Percentiles rank a stretch among this genome's conserved stretches.
These are phyloP conservation scores for Umbelopsis vinacea DNA, from an alignment of 192 early-diverging fungal genomes.

Conservation along the genomic window DNA sequence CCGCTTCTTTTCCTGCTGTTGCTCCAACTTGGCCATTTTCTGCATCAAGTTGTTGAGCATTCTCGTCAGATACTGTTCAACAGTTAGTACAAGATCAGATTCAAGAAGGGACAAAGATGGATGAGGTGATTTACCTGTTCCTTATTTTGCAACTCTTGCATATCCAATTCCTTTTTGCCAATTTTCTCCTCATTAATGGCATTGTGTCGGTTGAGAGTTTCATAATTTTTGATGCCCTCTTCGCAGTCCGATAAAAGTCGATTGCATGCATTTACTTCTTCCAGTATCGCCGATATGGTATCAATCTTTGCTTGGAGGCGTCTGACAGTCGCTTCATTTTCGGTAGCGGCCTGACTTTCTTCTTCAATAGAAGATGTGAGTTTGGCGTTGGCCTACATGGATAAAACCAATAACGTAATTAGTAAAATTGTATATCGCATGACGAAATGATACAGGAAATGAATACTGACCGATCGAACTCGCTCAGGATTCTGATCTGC, in stretches of 20 bases:
- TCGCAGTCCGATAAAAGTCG: conserved; percentile 10
- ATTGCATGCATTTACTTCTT: conserved; percentile 11
- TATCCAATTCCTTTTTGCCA: neutral
- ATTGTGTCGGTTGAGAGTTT: conserved; percentile 5
- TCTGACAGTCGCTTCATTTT: conserved; percentile 13
- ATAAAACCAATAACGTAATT: neutral
- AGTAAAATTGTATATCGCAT: neutral
- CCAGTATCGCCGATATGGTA: conserved; percentile 15
- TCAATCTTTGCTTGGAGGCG: conserved; percentile 10
- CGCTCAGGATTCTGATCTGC: conserved; percentile 17
- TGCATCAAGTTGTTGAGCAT: conserved; percentile 20
- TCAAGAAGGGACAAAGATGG: no score
- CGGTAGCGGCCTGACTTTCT: conserved; percentile 10
- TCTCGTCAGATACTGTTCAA: conserved; percentile 5
- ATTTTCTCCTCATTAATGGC: conserved; percentile 10
- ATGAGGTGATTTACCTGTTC: neutral
- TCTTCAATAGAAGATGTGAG: conserved; percentile 3
- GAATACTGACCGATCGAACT: conserved; percentile 13
- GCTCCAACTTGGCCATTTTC: conserved; percentile 9
- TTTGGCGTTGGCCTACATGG: neutral
- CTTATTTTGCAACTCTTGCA: conserved; percentile 13
- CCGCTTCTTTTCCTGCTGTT: conserved; percentile 18
- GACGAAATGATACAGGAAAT: no score
- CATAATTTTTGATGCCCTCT: conserved; percentile 2
- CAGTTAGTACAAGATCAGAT: neutral